A percentile compares a stretch with the other conserved stretches of the same genome.
These are phyloP conservation scores for Heterobasidion irregulare DNA, from an alignment of 1,284 basidiomycete species.

Conservation along the genomic window DNA sequence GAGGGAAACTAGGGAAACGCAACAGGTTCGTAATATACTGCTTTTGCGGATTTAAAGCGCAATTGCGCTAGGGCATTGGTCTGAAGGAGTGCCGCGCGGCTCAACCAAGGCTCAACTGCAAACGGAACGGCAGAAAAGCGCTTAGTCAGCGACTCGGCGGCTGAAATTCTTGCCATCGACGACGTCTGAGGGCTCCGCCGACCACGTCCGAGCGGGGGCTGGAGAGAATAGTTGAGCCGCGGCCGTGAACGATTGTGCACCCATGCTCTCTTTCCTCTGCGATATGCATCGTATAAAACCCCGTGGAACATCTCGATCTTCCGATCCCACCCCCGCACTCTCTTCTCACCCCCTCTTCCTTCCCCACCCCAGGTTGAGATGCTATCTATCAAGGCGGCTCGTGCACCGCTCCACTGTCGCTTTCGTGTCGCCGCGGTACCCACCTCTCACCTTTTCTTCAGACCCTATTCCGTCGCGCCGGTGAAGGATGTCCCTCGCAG, in stretches of 20 bases:
- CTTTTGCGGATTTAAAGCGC: background rate
- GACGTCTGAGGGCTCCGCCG: too few relatives aligned
- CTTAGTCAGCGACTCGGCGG: too few relatives aligned
- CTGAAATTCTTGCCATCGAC: too few relatives aligned
- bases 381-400: background rate
- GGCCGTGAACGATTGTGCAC: background rate
- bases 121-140: too few relatives aligned
- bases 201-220: background rate
- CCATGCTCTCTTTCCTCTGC: conserved; percentile 3
- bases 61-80: background rate
- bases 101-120: background rate
- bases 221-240: background rate
- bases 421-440: background rate
- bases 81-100: background rate
- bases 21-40: too few relatives aligned
- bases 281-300: background rate
- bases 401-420: background rate
- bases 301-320: background rate
- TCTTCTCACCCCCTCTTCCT: background rate
- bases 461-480: conserved; percentile 21
- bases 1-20: too few relatives aligned
- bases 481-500: conserved; percentile 34
- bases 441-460: background rate
- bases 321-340: background rate
- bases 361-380: background rate